Evolutionary conservation across 2,329 filamentous ascomycete genomes (phyloP), one percentile per base, ranked within the genome.

Genomic region (Epichloe elymi): DNA sequence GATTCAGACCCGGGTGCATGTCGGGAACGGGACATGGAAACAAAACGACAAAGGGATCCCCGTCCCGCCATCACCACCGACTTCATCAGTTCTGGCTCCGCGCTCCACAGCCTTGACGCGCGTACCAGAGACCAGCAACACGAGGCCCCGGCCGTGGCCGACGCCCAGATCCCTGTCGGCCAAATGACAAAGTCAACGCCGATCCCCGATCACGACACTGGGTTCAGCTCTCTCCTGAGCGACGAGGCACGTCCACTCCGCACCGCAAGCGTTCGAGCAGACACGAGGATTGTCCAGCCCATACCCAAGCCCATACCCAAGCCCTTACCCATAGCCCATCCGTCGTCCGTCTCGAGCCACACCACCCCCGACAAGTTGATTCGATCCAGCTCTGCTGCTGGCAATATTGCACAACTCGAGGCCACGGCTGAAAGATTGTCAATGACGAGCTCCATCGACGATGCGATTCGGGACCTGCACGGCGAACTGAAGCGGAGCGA

Each of bases 341-440:
- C 73, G 11, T 67, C 69, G 2, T n/a, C n/a, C n/a, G 74, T 70
- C 51, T 60, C 69, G 51, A 72, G 64, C 55, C 69, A 67, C 49
- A 67, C 67, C 47, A 65, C 72, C 14, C 80, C 83, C 49, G 82
- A 85, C 61, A 68, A 79, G 46, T 78, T 78, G 61, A 73, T 74
- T 48, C 73, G 81, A 51, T 78, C 82, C 52, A 79, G 77, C 26
- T 79, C 79, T 35, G 82, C 79, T 62, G 68, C 76, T 17, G 75
- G 75, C 62, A 88, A 85, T 68, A 82, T 90, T 55, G 80, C 83
- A 57, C 79, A 82, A 47, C 78, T 90, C 55, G 86, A 91, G 66
- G 82, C 84, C 57, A 83, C 81, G 11, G 86, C 86, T 46, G 85
- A 89, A 66, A 77, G 81, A 56, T 73, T 90, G 65, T 86, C 83